Percentiles rank a stretch among this genome's conserved stretches.
Conservation (phyloP, 208 protist genomes). For the Acanthamoeba castellanii region DNA sequence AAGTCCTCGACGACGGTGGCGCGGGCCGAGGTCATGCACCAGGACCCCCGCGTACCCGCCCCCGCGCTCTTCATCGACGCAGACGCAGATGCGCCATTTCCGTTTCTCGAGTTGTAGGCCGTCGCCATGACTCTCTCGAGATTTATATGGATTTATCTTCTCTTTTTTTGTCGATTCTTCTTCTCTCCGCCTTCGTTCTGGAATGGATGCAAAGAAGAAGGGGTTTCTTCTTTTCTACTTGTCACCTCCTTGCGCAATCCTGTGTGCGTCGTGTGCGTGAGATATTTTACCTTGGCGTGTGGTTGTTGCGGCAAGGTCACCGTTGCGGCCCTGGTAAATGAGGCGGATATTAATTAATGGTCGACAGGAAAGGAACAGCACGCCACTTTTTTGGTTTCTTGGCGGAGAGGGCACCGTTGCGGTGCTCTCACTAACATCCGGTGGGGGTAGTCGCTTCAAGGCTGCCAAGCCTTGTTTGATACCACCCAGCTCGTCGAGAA, state of each 20-base stretch:
- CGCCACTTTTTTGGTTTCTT: too few relatives aligned
- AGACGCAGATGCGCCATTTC: background rate
- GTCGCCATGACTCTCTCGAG: too few relatives aligned
- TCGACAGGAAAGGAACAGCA: too few relatives aligned
- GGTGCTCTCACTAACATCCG: too few relatives aligned
- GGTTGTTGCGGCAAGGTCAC: too few relatives aligned
- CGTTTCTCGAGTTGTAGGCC: background rate
- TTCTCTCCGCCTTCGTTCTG: background rate
- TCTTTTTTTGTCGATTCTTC: conserved; percentile 1
- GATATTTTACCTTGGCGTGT: too few relatives aligned
- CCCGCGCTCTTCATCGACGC: background rate
- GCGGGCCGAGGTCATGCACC: background rate
- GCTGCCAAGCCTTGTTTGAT: too few relatives aligned
- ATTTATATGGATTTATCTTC: background rate
- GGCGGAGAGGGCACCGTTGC: too few relatives aligned
- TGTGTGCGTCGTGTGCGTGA: conserved; percentile 27
- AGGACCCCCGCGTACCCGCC: background rate
- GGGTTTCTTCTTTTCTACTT: conserved; percentile 40
- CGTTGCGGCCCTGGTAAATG: background rate
- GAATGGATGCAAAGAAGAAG: too few relatives aligned
- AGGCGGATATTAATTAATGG: too few relatives aligned
- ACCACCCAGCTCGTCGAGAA: too few relatives aligned
- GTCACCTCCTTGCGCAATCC: background rate
- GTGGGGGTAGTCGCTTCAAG: too few relatives aligned
- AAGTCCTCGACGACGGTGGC: background rate